Percentiles rank a stretch among this genome's conserved stretches.
These are phyloP conservation scores for Lanmaoa pseudosensibilis DNA, from an alignment of 768 basidiomycete genomes.

Conservation along the genomic window DNA sequence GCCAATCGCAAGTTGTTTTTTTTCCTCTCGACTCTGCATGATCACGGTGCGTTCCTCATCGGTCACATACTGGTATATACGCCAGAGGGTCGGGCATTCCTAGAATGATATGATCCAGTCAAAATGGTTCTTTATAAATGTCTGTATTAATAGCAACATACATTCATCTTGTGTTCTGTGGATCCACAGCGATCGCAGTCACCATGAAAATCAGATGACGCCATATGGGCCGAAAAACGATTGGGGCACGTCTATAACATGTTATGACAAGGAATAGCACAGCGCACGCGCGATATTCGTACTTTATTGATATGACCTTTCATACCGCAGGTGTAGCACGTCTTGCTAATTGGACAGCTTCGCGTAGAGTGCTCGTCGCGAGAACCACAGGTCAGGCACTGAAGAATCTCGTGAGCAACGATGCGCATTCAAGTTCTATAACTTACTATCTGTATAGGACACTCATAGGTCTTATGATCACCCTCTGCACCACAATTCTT, in stretches of 20 bases:
- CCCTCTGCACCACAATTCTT: constrained; percentile 77
- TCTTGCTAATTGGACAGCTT: constrained; percentile 78
- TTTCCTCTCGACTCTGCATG: constrained; percentile 48
- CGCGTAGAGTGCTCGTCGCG: constrained; percentile 77
- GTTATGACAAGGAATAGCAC: not conserved
- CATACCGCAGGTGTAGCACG: constrained; percentile 80
- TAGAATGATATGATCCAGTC: constrained; percentile 28
- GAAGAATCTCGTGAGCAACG: constrained; percentile 1
- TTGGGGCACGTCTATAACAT: constrained; percentile 67
- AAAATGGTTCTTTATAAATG: not conserved
- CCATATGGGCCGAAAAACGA: constrained; percentile 35
- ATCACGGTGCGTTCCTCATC: constrained; percentile 50
- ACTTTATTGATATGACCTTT: constrained; percentile 78
- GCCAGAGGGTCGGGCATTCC: constrained; percentile 86
- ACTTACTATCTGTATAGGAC: constrained; percentile 70
- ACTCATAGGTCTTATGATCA: constrained; percentile 66
- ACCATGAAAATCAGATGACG: constrained; percentile 31
- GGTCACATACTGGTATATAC: constrained; percentile 71
- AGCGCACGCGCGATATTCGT: not conserved
- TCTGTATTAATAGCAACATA: constrained; percentile 32
- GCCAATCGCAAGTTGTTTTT: constrained; percentile 51
- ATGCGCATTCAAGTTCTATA: not conserved
- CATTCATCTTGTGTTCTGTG: constrained; percentile 60
- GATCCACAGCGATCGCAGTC: constrained; percentile 75
- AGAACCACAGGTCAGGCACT: constrained; percentile 83